Evolutionary conservation across 306 rosid species (phyloP).

Genomic region (Lithocarpus polystachyus): DNA sequence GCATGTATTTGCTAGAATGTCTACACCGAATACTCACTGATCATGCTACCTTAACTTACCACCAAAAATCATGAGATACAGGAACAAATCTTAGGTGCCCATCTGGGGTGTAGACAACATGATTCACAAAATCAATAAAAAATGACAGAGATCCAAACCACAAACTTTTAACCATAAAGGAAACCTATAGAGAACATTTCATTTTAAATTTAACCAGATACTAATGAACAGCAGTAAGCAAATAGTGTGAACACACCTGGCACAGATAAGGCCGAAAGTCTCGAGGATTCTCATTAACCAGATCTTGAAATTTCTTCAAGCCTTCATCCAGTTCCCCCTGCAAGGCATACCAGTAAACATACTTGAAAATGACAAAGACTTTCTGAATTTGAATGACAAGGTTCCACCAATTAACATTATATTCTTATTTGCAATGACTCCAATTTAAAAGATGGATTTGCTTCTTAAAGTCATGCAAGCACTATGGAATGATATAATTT

Average conservation of each 20-base stretch:
- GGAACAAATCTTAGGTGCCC: not conserved
- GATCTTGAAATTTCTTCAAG: conserved; percentile 61
- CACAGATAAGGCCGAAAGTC: conserved; percentile 95
- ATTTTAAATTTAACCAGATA: not conserved
- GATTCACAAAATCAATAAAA: not conserved
- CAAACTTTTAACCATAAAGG: not conserved
- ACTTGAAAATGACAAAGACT: not conserved
- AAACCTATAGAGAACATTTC: not conserved
- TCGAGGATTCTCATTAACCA: conserved; percentile 67
- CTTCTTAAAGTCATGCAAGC: not conserved
- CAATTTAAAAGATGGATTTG: not conserved
- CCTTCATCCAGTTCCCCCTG: conserved; percentile 86
- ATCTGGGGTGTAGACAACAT: not conserved
- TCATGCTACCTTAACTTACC: not conserved
- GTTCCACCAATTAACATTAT: not conserved
- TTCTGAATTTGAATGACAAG: not conserved
- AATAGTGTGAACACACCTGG: conserved; percentile 45
- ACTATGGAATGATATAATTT: conserved; percentile 11
- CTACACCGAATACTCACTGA: not conserved
- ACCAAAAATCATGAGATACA: not conserved
- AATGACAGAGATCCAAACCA: not conserved
- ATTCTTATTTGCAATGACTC: not conserved
- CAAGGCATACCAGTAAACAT: conserved; percentile 17
- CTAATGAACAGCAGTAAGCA: not conserved
- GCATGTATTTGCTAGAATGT: not conserved